Percentiles rank a stretch among this genome's conserved stretches.
Evolutionary conservation across 352 stramenopile genomes (phyloP).

Genomic region (Phytophthora fragariaefolia): DNA sequence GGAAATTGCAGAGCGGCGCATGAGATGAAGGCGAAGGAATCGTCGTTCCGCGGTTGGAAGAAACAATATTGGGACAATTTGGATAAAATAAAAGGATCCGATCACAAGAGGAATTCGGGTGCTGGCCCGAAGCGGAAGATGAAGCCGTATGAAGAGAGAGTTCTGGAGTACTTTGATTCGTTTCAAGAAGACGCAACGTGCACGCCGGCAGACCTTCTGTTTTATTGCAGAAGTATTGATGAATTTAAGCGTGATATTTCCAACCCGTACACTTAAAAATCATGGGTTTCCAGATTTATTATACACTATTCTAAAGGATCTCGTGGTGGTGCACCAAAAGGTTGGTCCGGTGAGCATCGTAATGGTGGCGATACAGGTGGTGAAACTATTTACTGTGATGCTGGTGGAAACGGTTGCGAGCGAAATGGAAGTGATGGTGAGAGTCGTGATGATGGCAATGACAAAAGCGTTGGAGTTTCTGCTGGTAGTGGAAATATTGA

Average conservation of each 20-base stretch:
- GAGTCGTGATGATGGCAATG: too few relatives aligned
- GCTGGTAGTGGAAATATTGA: not conserved
- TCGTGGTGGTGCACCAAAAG: not conserved
- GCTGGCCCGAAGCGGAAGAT: not conserved
- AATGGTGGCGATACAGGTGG: not conserved
- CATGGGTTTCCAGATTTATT: not conserved
- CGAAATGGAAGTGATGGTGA: too few relatives aligned
- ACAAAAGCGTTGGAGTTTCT: not conserved
- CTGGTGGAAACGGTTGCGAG: not conserved
- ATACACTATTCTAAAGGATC: not conserved
- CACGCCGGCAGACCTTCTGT: too few relatives aligned
- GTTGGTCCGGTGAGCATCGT: not conserved
- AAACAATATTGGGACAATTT: not conserved
- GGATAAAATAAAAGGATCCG: not conserved
- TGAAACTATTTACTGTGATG: not conserved
- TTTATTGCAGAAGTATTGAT: too few relatives aligned
- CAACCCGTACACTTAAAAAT: not conserved
- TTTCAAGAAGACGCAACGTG: not conserved
- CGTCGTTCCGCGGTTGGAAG: not conserved
- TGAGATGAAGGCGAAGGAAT: not conserved
- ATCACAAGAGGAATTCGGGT: not conserved
- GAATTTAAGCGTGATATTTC: not conserved
- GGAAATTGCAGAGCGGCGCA: not conserved
- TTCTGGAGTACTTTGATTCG: not conserved
- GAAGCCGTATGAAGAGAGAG: not conserved